Evolutionary conservation across 2,329 filamentous ascomycete genomes (phyloP), one percentile per base, ranked within the genome.

Genomic region (Alternaria tenuissima): DNA sequence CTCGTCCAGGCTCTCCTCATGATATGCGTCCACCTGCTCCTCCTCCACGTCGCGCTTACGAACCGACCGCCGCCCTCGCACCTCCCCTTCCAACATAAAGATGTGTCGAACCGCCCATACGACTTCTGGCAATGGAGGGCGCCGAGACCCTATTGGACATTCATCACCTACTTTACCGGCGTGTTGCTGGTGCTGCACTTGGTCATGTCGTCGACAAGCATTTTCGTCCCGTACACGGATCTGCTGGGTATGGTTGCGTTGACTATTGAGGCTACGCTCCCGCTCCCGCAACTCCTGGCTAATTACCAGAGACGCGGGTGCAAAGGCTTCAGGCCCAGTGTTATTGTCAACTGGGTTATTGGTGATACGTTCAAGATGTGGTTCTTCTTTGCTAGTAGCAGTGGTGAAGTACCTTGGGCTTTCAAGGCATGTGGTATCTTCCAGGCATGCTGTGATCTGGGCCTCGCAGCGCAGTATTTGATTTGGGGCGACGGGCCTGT

Each of bases 351-450:
- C 76, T 96, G 92, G 92, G 81, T 96, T 54, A 80, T 90, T 3
- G 92, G 92, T 62, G 92, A 96, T 78, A 83, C 86, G 8, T 93
- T 95, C 89, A 96, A 96, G 84, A 91, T 94, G 85, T 80, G 78
- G 57, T 85, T 83, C 65, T 91, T 93, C 72, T 95, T 94, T 81
- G 90, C 94, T 62, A 91, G 89, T 2, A 86, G 89, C 1, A 86
- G 84, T 1, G 87, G 87, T 4, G 79, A 72, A 39, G 92, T 95
- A 32, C 91, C 92, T 0, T 85, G 86, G 85, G 88, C 90, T 1
- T 96, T 95, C 79, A 94, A 94, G 81, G 79, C 92, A 20, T 94
- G 91, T 74, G 92, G 91, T 66, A 83, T 93, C 56, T 93, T 95
- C 79, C 92, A 95, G 82, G 90, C 91, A 20, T 82, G 81, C 22